A percentile compares a stretch with the other conserved stretches of the same genome.
Conservation (phyloP, 176 grass and related monocot genomes). For the Poa annua region DNA sequence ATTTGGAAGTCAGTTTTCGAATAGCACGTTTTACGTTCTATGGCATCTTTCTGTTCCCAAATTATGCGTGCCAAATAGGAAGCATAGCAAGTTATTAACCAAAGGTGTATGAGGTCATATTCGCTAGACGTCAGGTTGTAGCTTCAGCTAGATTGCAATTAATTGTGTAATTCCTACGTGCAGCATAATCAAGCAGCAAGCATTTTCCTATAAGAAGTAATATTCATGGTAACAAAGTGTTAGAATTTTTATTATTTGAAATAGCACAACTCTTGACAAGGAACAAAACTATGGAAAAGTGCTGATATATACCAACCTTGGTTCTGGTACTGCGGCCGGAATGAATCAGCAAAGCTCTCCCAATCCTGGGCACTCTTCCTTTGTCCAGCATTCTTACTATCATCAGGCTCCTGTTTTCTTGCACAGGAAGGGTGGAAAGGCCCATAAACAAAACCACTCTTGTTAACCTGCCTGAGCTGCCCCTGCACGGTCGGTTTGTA, state of each 20-base stretch:
- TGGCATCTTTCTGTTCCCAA: not conserved
- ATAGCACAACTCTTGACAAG: not conserved
- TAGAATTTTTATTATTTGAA: not conserved
- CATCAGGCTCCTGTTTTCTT: slow-evolving; percentile 48
- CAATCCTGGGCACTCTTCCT: slow-evolving; percentile 56
- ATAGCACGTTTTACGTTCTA: not conserved
- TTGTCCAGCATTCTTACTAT: slow-evolving; percentile 38
- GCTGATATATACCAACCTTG: slow-evolving; percentile 61
- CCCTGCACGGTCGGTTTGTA: slow-evolving; percentile 55
- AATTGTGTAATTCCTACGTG: not conserved
- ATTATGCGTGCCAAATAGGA: slow-evolving; percentile 2
- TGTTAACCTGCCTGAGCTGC: slow-evolving; percentile 43
- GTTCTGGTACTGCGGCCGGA: slow-evolving; percentile 81
- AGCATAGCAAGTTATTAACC: not conserved
- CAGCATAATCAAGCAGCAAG: not conserved
- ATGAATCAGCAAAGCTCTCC: slow-evolving; percentile 69
- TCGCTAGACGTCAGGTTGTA: not conserved
- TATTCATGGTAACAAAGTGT: not conserved
- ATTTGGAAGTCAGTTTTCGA: not conserved
- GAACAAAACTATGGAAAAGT: slow-evolving; percentile 11
- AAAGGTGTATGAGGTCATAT: slow-evolving; percentile 15
- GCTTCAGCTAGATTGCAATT: slow-evolving; percentile 6
- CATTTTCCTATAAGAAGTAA: not conserved
- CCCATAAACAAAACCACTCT: slow-evolving; percentile 73
- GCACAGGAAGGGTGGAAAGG: slow-evolving; percentile 72